Percentiles rank a stretch among this genome's conserved stretches.
Conservation (phyloP, 352 stramenopile genomes). For the Thraustotheca clavata region DNA sequence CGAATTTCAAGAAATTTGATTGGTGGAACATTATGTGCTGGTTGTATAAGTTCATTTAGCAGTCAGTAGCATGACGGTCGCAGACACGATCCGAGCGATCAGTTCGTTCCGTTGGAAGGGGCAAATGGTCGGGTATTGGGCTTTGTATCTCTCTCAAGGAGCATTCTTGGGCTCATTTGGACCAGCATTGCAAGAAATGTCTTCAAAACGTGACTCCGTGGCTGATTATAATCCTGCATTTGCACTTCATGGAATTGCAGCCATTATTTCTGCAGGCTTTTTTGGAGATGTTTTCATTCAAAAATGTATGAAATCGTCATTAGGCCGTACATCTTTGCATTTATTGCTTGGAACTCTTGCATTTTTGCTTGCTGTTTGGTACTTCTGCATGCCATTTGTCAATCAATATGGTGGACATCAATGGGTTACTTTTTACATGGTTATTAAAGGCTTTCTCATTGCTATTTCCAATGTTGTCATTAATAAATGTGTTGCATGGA, state of each 20-base stretch:
- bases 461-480: slow-evolving; percentile 17
- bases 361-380: slow-evolving; percentile 11
- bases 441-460: slow-evolving; percentile 17
- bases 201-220: slow-evolving; percentile 5
- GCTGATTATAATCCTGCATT: slow-evolving; percentile 16
- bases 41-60: neutral
- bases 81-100: slow-evolving; percentile 9
- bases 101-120: slow-evolving; percentile 18
- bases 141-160: slow-evolving; percentile 16
- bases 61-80: slow-evolving; percentile 10
- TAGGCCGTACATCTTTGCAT: slow-evolving; percentile 13
- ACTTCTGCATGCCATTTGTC: slow-evolving; percentile 11
- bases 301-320: slow-evolving; percentile 8
- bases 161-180: slow-evolving; percentile 14
- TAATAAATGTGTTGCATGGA: slow-evolving; percentile 19
- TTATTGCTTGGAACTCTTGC: slow-evolving; percentile 8
- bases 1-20: neutral
- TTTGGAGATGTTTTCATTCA: slow-evolving; percentile 16
- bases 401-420: slow-evolving; percentile 12
- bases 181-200: slow-evolving; percentile 20
- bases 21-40: neutral
- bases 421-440: slow-evolving; percentile 13
- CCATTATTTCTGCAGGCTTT: slow-evolving; percentile 17
- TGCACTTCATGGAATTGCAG: slow-evolving; percentile 6
- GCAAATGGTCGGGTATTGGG: slow-evolving; percentile 21